Evolutionary conservation across 148 eudicot genomes (phyloP), one percentile per base, ranked within the genome.

Genomic region (Fagopyrum homotropicum): DNA sequence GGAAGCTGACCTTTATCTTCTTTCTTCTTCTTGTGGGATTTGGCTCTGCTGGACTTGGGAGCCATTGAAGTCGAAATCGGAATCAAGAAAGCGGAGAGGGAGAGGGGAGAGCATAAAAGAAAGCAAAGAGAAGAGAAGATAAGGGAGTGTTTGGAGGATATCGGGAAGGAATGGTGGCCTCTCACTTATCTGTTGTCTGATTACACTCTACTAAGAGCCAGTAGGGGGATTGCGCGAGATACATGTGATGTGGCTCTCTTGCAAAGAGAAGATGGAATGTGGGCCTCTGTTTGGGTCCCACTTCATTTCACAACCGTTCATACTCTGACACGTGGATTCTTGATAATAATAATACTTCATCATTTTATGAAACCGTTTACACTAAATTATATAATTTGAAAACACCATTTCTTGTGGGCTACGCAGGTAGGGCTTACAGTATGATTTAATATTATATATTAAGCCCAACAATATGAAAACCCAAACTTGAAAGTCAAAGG

Each of bases 1-100:
- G 40, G 40, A 6, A 3, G 50, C 54, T 57, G 0, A 95, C 98
- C 85, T 82, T 95, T 95, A 74, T 95, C 99, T 79, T 92, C 98
- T 76, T 86, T 95, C 82, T 89, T 95, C 89, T 84, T 95, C 88
- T 85, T 92, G 76, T 86, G 93, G 29, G 90, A 86, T 78, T 88
- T 95, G 61, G 85, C 87, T 59, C 81, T 89, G 30, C 90, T 79
- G 1, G 98, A 92, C 82, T 87, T 95, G n/a, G 99, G 99, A 69
- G 99, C 99, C 99, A 95, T 22, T 95, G 61, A 43, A 4, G 5
- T 35, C 4, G 9, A 43, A 30, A 4, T 40, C 8, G n/a, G 12
- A 47, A 14, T 43, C 72, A 69, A 43, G 1, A n/a, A 52, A 22
- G 44, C 6, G 4, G 30, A 55, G 26, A 14, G 69, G 64, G 77